Base-by-base conservation (phyloP, 2,329 filamentous ascomycete species). In the Venturia asperata region DNA sequence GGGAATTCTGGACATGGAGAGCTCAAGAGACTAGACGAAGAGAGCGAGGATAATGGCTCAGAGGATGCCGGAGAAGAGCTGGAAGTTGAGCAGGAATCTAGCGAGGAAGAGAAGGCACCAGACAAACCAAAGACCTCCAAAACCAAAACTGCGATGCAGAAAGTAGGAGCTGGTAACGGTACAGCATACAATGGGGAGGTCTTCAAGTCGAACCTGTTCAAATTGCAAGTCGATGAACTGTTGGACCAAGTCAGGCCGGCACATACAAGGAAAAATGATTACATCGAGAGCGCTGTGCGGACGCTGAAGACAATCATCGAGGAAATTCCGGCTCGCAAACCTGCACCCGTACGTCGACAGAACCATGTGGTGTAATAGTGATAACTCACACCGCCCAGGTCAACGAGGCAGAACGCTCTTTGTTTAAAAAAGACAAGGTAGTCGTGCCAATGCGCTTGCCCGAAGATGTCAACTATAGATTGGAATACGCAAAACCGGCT, bases 381-480 rank as follows among this genome's bases (percentile, higher is more conserved):
- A 61, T 17, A 30, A 24, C 65, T 65, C 13, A 65, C 45, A 62
- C 27, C 61, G 3, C 11, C 6, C 27, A 91, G 88, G 82, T 94
- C 63, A 70, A 77, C 42, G 86, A 94, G 70, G 91, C 90, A 0
- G 80, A 87, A 72, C 84, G 83, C 67, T 83, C 90, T 27, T 71
- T 86, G 70, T 85, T 89, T 70, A 88, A 86, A 74, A 81, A 82
- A 49, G 81, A 87, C 72, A 85, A 85, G 61, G 82, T 96, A 66
- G 76, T 80, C n/a, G 83, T 96, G 61, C 94, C 94, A 0, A 97
- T 91, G 72, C 85, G 82, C 62, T 92, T 93, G 1, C 80, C 84
- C 13, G 85, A 85, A 71, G 87, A 93, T 74, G 86, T 86, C 41
- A 88, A 89, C 63, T 96, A 96, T 77, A 92, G 91, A 71, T 80